These are phyloP conservation scores for Cadophora sp. DNA, from an alignment of 2,329 filamentous ascomycete genomes.

Conservation along the genomic window DNA sequence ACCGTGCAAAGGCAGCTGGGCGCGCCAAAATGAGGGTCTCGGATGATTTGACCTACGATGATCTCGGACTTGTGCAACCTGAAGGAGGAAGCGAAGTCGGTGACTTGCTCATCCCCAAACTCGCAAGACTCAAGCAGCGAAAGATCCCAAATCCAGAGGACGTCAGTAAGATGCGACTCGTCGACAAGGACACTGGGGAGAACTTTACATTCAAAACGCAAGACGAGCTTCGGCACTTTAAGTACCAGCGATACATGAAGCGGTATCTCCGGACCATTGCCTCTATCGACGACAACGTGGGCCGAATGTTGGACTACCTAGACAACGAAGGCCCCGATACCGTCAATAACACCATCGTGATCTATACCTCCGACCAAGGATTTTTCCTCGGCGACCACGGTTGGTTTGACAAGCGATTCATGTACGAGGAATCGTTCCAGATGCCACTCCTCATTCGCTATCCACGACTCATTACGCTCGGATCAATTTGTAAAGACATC, in stretches of 20 bases:
- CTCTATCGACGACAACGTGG: background rate
- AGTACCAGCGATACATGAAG: slow-evolving; percentile 5
- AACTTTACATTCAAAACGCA: background rate
- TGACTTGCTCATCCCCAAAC: background rate
- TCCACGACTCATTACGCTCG: background rate
- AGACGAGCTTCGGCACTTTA: background rate
- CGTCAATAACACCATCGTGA: background rate
- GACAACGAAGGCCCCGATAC: background rate
- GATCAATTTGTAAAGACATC: background rate
- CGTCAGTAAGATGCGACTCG: background rate
- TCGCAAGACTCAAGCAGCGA: background rate
- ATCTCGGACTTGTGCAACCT: background rate
- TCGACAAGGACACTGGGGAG: background rate
- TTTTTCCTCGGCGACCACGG: background rate
- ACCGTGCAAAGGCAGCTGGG: slow-evolving; percentile 1
- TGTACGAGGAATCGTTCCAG: background rate
- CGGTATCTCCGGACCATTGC: background rate
- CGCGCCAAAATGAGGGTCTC: background rate
- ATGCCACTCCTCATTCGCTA: background rate
- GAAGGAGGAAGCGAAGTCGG: background rate
- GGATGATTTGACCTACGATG: background rate
- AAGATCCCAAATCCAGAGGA: slow-evolving; percentile 1
- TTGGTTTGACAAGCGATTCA: background rate
- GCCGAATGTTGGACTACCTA: background rate
- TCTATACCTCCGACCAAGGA: background rate